Conservation (phyloP, 352 stramenopile species). For the Chrysophaeum taylorii region DNA sequence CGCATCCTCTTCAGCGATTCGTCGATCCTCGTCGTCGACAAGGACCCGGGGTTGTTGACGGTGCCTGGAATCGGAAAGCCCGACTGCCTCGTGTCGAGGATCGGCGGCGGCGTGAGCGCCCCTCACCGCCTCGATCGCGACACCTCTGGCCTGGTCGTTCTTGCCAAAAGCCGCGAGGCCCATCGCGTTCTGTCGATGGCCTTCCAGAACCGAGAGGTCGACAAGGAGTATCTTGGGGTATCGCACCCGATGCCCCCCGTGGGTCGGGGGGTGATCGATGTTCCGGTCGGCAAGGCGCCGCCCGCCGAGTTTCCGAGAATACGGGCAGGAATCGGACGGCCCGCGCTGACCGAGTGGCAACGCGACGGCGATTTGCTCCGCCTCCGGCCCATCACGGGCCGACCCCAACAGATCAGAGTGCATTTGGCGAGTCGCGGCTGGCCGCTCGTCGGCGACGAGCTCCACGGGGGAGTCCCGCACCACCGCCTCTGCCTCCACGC, state of each 20-base stretch:
- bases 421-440: constrained; percentile 77
- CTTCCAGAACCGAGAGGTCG: constrained; percentile 44
- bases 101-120: constrained; percentile 44
- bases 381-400: constrained; percentile 58
- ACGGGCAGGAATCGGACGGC: constrained; percentile 36
- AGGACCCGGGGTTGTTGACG: not conserved
- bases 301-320: constrained; percentile 45
- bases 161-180: constrained; percentile 40
- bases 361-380: constrained; percentile 29
- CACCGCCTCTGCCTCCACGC: constrained; percentile 34
- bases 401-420: constrained; percentile 87
- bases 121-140: constrained; percentile 52
- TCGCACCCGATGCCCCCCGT: constrained; percentile 42
- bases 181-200: constrained; percentile 39
- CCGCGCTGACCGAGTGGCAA: constrained; percentile 27
- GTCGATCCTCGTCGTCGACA: not conserved
- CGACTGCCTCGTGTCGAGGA: not conserved
- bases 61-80: not conserved
- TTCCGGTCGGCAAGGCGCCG: constrained; percentile 37
- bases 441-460: constrained; percentile 76
- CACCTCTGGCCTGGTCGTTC: constrained; percentile 49
- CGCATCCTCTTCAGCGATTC: not conserved
- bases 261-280: constrained; percentile 39
- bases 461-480: constrained; percentile 56
- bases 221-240: constrained; percentile 46